A percentile compares a stretch with the other conserved stretches of the same genome.
These are phyloP conservation scores for Pseudocercospora fijiensis DNA, from an alignment of 2,329 filamentous ascomycete genomes.

Conservation along the genomic window DNA sequence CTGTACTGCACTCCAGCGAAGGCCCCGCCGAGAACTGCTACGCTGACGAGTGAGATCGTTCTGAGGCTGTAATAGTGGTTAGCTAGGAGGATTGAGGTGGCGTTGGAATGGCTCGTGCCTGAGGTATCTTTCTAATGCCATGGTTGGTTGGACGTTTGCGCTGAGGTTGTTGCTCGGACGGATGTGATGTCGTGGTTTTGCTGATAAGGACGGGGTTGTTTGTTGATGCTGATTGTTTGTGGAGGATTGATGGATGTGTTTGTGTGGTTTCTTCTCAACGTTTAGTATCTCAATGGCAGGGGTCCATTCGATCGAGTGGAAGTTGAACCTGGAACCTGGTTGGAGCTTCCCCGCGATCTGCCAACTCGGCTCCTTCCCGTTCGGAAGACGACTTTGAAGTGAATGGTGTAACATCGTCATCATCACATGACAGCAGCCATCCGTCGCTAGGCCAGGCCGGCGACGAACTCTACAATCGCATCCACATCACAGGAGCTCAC, in stretches of 20 bases:
- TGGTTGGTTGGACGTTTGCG: not conserved
- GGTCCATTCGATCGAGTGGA: not conserved
- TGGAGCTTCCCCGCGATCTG: conserved; percentile 6
- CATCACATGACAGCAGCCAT: not conserved
- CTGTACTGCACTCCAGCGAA: conserved; percentile 8
- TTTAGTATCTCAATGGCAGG: not conserved
- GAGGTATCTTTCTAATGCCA: conserved; percentile 2
- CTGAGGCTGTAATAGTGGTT: not conserved
- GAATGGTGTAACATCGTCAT: not conserved
- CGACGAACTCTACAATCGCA: not conserved
- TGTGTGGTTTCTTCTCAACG: not conserved
- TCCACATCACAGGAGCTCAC: not conserved
- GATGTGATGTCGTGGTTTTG: no score
- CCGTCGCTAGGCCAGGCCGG: not conserved
- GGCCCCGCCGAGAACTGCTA: conserved; percentile 1
- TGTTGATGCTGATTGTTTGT: not conserved
- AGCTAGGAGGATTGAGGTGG: not conserved
- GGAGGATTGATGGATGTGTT: not conserved
- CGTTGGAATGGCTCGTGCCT: not conserved
- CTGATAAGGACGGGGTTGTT: not conserved
- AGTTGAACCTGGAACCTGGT: not conserved
- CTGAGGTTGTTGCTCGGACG: not conserved
- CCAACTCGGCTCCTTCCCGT: conserved; percentile 1
- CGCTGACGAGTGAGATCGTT: not conserved
- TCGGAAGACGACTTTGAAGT: not conserved